A percentile compares a stretch with the other conserved stretches of the same genome.
Conservation (phyloP, 176 grass and related monocot genomes). For the Carex kokanica region DNA sequence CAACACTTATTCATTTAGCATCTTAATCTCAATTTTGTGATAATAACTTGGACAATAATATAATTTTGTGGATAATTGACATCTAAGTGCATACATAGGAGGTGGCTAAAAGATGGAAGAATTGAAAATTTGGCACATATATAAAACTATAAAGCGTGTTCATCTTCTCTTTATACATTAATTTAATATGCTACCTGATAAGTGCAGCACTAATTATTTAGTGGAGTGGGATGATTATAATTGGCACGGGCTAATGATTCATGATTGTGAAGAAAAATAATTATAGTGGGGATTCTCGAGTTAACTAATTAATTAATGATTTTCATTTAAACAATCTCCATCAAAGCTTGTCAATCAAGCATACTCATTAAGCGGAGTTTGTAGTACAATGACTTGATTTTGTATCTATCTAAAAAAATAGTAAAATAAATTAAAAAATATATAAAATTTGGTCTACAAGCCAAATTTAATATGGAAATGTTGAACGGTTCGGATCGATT, state of each 20-base stretch:
- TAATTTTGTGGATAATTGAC: neutral
- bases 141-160: neutral
- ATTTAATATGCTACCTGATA: neutral
- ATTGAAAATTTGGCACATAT: neutral
- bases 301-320: neutral
- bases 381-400: too few relatives aligned
- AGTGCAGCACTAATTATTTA: neutral
- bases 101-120: neutral
- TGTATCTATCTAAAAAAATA: too few relatives aligned
- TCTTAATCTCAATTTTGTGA: too few relatives aligned
- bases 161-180: neutral
- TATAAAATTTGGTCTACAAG: too few relatives aligned
- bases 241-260: neutral
- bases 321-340: neutral
- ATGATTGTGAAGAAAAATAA: neutral
- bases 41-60: too few relatives aligned
- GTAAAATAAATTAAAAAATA: too few relatives aligned
- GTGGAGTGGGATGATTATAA: neutral
- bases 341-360: neutral
- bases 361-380: neutral
- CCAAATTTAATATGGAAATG: too few relatives aligned
- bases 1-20: too few relatives aligned
- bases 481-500: too few relatives aligned
- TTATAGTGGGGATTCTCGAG: neutral
- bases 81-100: neutral